A percentile compares a stretch with the other conserved stretches of the same genome.
Conservation (phyloP, 1,284 basidiomycete species). For the Puccinia hordei region DNA sequence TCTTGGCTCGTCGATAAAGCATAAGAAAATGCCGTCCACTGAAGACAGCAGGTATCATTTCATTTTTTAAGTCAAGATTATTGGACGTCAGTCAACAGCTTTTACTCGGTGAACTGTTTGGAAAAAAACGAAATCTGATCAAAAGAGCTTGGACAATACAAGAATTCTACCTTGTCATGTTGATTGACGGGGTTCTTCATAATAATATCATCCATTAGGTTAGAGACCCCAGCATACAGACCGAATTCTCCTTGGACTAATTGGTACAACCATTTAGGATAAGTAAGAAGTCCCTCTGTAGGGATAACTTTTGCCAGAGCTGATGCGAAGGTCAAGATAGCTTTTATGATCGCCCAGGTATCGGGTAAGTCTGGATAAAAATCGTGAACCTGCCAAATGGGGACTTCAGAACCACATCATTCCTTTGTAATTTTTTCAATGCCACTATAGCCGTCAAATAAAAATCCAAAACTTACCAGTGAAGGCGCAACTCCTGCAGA, state of each 20-base stretch:
- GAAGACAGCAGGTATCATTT: neutral
- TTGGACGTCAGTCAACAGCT: neutral
- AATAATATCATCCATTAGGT: constrained; percentile 41
- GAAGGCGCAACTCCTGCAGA: constrained; percentile 41
- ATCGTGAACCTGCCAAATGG: constrained; percentile 35
- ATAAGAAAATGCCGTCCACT: constrained; percentile 44
- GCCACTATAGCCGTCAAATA: neutral
- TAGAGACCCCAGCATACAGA: constrained; percentile 30
- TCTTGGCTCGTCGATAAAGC: constrained; percentile 39
- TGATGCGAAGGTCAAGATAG: constrained; percentile 23
- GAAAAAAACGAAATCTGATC: neutral
- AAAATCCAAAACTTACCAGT: constrained; percentile 16
- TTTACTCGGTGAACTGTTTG: neutral
- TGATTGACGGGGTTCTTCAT: constrained; percentile 50
- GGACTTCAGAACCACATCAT: constrained; percentile 28
- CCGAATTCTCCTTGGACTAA: constrained; percentile 45
- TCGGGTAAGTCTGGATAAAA: constrained; percentile 43
- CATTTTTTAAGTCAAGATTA: neutral
- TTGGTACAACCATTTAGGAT: constrained; percentile 37
- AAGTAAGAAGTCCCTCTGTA: constrained; percentile 44
- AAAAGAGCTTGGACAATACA: neutral
- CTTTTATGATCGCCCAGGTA: constrained; percentile 38
- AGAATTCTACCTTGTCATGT: constrained; percentile 41
- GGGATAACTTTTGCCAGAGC: constrained; percentile 39
- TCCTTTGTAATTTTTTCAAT: constrained; percentile 20